Base-by-base conservation (phyloP, 495 filamentous ascomycete species). In the Xylaria curta region DNA sequence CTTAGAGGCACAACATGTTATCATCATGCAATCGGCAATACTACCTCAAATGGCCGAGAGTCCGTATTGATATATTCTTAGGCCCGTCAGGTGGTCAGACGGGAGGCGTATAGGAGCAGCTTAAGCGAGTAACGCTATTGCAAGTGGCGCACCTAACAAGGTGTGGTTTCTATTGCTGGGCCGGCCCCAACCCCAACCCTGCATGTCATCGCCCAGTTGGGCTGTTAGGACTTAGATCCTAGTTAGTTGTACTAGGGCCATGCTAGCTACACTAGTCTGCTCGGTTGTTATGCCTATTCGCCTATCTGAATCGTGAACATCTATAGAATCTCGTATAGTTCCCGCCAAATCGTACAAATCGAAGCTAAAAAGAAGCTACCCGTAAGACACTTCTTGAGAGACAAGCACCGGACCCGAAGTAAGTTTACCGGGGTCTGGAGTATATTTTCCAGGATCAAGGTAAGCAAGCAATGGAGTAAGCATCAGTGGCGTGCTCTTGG, bases 161-260 rank as follows among this genome's bases (percentile, higher is more conserved):
- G 58, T 31, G 40, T 65, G 44, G 36, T 24, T 21, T 28, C 38
- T 63, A 40, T 40, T 40, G 60, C 38, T 63, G 8, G n/a, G 9
- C 59, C 36, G 19, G n/a, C 1, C 38, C 38, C 13, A 38, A 17
- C 38, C n/a, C 24, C 59, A 15, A 24, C n/a, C 58, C 19, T 44
- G 36, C 60, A 63, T 44, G 60, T 63, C 36, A 63, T 63, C 60
- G 5, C 38, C 38, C n/a, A 13, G 60, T 40, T 17, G 38, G 21
- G 60, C 60, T 40, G 60, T 31, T 63, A 28, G n/a, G 60, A 42
- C 44, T 44, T 10, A 42, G 4, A 21, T 15, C 21, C 13, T 17
- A 4, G 21, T 26, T 28, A 38, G 7, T 7, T 36, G 7, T 36
- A 36, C 54, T 62, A 38, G 36, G n/a, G 9, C 40, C 58, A n/a